Percentiles rank a stretch among this genome's conserved stretches.
These are phyloP conservation scores for Curvularia lunata DNA, from an alignment of 2,329 filamentous ascomycete genomes.

Conservation along the genomic window DNA sequence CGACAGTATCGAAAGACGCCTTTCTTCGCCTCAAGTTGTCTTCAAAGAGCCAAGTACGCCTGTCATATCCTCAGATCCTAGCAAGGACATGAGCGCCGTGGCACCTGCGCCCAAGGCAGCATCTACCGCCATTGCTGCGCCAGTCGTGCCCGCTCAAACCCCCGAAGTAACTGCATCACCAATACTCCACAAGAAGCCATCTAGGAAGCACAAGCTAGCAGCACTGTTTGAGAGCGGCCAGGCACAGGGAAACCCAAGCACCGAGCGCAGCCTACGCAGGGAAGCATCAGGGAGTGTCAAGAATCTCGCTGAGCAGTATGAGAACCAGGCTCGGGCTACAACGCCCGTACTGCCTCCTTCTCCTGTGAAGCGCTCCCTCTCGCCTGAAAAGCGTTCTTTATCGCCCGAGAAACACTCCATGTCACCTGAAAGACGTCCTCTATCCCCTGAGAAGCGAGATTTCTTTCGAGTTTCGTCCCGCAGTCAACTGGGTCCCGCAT, in stretches of 20 bases:
- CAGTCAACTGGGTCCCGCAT: constrained; percentile 21
- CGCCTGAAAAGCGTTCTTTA: constrained; percentile 15
- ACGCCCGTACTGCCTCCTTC: constrained; percentile 26
- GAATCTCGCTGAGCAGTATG: constrained; percentile 33
- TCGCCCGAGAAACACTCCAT: background rate
- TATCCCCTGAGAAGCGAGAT: constrained; percentile 19
- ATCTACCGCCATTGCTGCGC: constrained; percentile 1
- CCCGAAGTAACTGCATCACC: constrained; percentile 18
- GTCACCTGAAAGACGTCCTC: constrained; percentile 8
- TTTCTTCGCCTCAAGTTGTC: background rate
- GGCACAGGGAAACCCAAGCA: constrained; percentile 13
- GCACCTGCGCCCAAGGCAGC: constrained; percentile 2
- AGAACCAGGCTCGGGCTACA: constrained; percentile 29
- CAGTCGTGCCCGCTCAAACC: constrained; percentile 1
- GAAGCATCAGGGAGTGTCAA: constrained; percentile 30
- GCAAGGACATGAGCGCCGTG: constrained; percentile 12
- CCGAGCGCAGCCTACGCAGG: constrained; percentile 20
- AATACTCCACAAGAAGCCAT: constrained; percentile 47
- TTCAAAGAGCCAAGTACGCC: background rate
- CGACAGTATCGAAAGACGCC: constrained; percentile 6
- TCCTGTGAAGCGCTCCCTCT: constrained; percentile 21
- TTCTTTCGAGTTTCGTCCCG: constrained; percentile 26
- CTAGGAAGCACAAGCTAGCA: constrained; percentile 47
- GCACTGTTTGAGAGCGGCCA: constrained; percentile 41
- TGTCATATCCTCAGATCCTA: background rate